Evolutionary conservation across 2,329 filamentous ascomycete genomes (phyloP).

Genomic region (Fusarium sp.): DNA sequence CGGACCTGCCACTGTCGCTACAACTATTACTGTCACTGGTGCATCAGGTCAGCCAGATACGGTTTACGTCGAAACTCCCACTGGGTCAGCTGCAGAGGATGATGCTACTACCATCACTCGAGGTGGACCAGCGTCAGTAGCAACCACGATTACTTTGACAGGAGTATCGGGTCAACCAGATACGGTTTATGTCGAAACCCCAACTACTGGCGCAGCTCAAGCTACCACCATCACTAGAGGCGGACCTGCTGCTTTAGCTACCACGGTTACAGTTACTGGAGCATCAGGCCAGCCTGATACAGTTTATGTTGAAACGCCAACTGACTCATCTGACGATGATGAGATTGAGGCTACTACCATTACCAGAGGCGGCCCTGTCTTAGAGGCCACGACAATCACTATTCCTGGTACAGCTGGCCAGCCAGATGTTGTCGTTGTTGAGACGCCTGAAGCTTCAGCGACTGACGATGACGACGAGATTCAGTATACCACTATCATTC

Average conservation of each 20-base stretch:
- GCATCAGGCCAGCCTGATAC: too few species aligned
- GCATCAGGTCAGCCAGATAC: background rate
- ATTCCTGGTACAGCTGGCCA: background rate
- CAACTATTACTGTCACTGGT: too few species aligned
- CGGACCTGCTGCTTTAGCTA: background rate
- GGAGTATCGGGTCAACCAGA: background rate
- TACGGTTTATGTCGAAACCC: background rate
- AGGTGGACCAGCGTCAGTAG: background rate
- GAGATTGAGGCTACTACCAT: background rate
- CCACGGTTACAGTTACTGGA: too few species aligned
- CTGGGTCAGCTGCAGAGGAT: background rate
- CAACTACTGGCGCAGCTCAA: background rate
- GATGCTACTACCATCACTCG: background rate
- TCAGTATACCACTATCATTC: background rate
- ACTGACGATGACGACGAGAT: background rate
- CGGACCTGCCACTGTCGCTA: too few species aligned
- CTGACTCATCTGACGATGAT: too few species aligned
- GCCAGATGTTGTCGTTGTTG: slow-evolving; percentile 11
- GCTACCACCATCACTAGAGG: background rate
- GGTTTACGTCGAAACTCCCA: background rate
- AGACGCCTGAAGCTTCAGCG: background rate
- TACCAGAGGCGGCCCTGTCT: background rate
- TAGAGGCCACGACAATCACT: background rate
- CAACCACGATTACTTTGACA: background rate
- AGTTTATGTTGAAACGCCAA: background rate